A percentile compares a stretch with the other conserved stretches of the same genome.
Conservation (phyloP, 139 green algal species). For the Nannochloris sp. region DNA sequence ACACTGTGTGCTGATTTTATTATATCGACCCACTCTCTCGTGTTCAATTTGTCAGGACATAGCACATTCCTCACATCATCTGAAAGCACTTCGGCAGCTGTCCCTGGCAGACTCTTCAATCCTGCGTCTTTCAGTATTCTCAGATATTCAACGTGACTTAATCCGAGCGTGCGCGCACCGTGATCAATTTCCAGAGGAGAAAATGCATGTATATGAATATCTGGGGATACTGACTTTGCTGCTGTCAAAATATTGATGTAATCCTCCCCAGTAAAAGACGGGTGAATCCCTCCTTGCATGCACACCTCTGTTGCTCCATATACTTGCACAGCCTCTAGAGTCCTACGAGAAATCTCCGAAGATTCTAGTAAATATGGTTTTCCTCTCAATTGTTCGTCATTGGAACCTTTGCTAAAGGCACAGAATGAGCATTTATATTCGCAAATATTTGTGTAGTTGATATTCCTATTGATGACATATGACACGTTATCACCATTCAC, state of each 20-base stretch:
- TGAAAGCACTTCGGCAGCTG: conserved; percentile 80
- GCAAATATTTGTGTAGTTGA: conserved; percentile 81
- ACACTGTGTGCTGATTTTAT: conserved; percentile 51
- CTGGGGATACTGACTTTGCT: conserved; percentile 54
- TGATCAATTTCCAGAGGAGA: conserved; percentile 55
- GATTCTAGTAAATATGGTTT: conserved; percentile 63
- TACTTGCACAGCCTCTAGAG: conserved; percentile 66
- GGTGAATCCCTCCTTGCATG: conserved; percentile 83
- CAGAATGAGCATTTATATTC: conserved; percentile 59
- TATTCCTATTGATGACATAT: conserved; percentile 79
- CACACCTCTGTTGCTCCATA: conserved; percentile 74
- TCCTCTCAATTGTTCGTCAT: conserved; percentile 49
- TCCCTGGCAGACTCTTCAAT: conserved; percentile 72
- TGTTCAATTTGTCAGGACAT: conserved; percentile 80
- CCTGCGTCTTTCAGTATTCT: conserved; percentile 42
- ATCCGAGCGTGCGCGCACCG: conserved; percentile 47
- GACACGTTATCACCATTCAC: conserved; percentile 57
- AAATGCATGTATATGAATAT: conserved; percentile 86
- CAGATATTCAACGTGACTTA: conserved; percentile 42
- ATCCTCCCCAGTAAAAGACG: conserved; percentile 64
- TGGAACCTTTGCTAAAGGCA: conserved; percentile 51
- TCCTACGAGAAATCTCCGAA: conserved; percentile 54
- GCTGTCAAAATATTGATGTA: conserved; percentile 70
- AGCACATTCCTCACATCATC: conserved; percentile 51
- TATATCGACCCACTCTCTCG: conserved; percentile 48